Base-by-base conservation (phyloP, 192 early-diverging fungal genomes). In the Lobosporangium transversale region DNA sequence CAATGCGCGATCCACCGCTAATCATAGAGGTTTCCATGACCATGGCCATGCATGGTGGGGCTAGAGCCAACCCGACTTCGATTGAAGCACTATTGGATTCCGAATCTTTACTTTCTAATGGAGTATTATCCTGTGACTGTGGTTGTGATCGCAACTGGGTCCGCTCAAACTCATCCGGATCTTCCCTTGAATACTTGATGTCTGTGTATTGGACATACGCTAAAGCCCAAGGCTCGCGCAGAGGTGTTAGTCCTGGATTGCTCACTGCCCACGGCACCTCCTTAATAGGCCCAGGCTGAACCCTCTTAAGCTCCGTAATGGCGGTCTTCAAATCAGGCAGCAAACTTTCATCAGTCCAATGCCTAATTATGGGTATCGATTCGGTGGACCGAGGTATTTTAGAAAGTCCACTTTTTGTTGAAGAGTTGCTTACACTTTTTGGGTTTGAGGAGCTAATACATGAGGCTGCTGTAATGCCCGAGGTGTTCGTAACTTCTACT, bases 31-130 rank as follows among this genome's bases (percentile, higher is more conserved):
- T 66, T 30, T 76, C 71, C 71, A 76, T 76, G 17, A 67, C 58
- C 71, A 76, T 76, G 12, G 71, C 71, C 71, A 76, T 76, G 36
- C 71, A 76, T 6, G 71, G 27, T 1, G 71, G 71, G 1, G 71
- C 71, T 9, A 76, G 29, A 4, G 64, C 42, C 17, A 76, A 29
- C 24, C 64, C 71, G 8, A 35, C 51, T 1, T 24, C 51, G 12
- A 60, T 23, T 24, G 7, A 27, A 7, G 21, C 17, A n/a, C 18
- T 61, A 6, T 47, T 29, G 20, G 17, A 2, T 31, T 14, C 20
- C 11, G 50, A 42, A 35, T 47, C 21, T 2, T 30, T 30, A 1
- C 31, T 15, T 17, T 43, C 33, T 27, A n/a, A n/a, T 30, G 31
- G 10, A 15, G 31, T 15, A 1, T 12, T 53, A 30, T 56, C 35